Evolutionary conservation across 371 early-diverging fungal genomes (phyloP).

Genomic region (Polyrhizophydium stewartii): DNA sequence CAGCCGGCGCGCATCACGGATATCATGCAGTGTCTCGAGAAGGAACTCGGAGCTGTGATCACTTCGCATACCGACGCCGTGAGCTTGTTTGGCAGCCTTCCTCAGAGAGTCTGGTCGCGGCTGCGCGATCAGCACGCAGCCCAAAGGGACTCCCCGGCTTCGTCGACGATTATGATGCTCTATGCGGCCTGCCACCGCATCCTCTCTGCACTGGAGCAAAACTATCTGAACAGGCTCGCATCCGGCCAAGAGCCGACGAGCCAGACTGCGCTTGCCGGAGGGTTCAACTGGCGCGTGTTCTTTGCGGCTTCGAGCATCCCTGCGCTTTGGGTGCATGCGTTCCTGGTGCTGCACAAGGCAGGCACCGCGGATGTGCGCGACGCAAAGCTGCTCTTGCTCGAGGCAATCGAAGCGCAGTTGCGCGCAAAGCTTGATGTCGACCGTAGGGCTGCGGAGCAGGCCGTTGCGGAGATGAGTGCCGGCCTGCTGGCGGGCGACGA

Average conservation of each 20-base stretch:
- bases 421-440: too few relatives aligned
- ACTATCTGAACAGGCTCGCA: not conserved
- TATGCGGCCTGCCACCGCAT: not conserved
- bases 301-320: not conserved
- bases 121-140: not conserved
- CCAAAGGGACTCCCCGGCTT: not conserved
- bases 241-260: too few relatives aligned
- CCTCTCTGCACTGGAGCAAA: not conserved
- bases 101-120: not conserved
- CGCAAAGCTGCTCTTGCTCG: not conserved
- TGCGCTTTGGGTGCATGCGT: not conserved
- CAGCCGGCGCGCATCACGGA: not conserved
- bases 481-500: too few relatives aligned
- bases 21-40: not conserved
- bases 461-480: too few relatives aligned
- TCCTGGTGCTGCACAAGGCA: not conserved
- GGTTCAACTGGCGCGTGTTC: not conserved
- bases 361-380: not conserved
- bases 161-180: not conserved
- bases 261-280: too few relatives aligned
- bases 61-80: not conserved
- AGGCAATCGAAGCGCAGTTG: not conserved
- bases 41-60: not conserved
- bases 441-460: too few relatives aligned
- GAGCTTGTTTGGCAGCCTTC: not conserved